Evolutionary conservation across 768 basidiomycete genomes (phyloP), one percentile per base, ranked within the genome.

Genomic region (Pulveroboletus sp.): DNA sequence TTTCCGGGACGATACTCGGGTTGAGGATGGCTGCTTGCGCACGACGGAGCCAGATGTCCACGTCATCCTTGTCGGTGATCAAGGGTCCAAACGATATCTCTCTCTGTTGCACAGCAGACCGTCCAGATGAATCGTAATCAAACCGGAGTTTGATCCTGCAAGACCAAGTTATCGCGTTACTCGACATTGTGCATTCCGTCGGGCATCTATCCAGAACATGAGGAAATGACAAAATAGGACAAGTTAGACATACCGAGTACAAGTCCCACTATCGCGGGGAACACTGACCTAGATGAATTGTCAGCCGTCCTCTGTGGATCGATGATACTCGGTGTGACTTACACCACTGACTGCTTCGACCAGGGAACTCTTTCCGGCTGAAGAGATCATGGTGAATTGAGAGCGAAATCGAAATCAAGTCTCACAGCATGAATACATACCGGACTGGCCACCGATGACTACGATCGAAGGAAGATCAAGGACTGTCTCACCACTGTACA

Each of bases 191-290:
- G 48, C 76, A 78, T 50, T 80, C 75, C 74, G 77, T 77, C 0
- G 78, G 79, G 45, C 80, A 81, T 43, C 80, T 79, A 39, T 15
- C 9, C 7, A 2, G 21, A 45, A 41, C 8, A 8, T 64, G 40
- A 48, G 38, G 24, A 21, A 6, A 27, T 26, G n/a, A 45, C 7
- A 13, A 10, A 35, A 21, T n/a, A 0, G 8, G 37, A 38, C 24
- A 1, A 9, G 15, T 24, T 30, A 14, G n/a, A 45, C 53, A 28
- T 3, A 77, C 81, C 79, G 69, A 0, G 80, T 82, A 46, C 81
- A 82, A 1, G 80, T 82, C 18, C 80, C 80, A 38, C 77, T 78
- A 37, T 82, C 82, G 30, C 82, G 69, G 10, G 82, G 82, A 27
- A 84, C 81, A 43, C 67, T 78, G 28, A 83, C 78, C 82, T 83